phyloP scores from a whole-genome alignment of 805 yeast species.

The Brettanomyces anomalus region DNA sequence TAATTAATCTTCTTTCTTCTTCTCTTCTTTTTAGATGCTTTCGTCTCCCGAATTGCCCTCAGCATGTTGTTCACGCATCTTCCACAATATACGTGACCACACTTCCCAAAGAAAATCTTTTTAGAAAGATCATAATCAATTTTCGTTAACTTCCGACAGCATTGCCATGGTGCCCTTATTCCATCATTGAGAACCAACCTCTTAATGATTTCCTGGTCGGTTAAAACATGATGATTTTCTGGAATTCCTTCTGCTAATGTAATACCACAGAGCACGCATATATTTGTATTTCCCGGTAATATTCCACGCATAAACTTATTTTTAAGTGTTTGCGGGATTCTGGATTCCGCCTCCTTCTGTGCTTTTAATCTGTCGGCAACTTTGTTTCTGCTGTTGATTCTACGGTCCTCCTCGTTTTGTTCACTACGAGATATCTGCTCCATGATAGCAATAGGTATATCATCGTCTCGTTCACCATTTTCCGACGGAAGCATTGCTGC shows the following conservation, averaged over 20 bases:
- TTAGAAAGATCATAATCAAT: conserved; percentile 53
- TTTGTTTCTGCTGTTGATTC: conserved; percentile 14
- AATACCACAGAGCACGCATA: conserved; percentile 65
- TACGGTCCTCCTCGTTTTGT: conserved; percentile 19
- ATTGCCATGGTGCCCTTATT: conserved; percentile 57
- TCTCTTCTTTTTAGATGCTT: conserved; percentile 9
- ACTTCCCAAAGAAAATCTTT: conserved; percentile 54
- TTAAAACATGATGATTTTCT: conserved; percentile 28
- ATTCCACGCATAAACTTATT: conserved; percentile 19
- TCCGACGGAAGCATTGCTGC: neutral
- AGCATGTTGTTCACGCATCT: conserved; percentile 67
- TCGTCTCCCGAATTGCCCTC: conserved; percentile 16
- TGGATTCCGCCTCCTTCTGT: conserved; percentile 8
- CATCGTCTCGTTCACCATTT: conserved; percentile 9
- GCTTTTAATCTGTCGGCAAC: conserved; percentile 15
- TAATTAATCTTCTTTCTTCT: conserved; percentile 15
- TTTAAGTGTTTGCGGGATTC: conserved; percentile 9
- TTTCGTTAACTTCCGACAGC: conserved; percentile 37
- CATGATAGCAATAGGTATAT: conserved; percentile 22
- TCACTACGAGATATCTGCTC: conserved; percentile 20
- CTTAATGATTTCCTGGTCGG: conserved; percentile 14
- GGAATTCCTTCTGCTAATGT: conserved; percentile 71
- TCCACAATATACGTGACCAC: conserved; percentile 88
- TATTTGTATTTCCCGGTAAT: conserved; percentile 29
- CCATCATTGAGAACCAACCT: conserved; percentile 17